Base-by-base conservation (phyloP, 2,329 filamentous ascomycete species). In the Capronia epimyces region DNA sequence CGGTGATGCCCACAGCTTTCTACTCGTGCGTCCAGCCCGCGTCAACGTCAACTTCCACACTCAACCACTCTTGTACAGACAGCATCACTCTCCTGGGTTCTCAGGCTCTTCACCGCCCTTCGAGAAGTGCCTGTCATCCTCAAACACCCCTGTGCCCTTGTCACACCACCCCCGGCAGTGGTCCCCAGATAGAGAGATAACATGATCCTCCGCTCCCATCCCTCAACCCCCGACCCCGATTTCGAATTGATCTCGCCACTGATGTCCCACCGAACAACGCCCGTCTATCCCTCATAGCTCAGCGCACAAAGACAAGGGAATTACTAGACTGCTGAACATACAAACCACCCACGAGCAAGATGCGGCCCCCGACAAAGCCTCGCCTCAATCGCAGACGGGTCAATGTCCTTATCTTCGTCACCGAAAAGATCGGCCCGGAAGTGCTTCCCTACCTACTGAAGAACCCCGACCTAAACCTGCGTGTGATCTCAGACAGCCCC, bases 341-440 rank as follows among this genome's bases (percentile, higher is more conserved):
- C 24, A 22, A 10, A 42, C 18, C 39, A 42, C 18, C 6, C 18
- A 21, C 15, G 18, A 20, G n/a, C 24, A 43, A 12, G n/a, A 55
- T 55, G 53, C 49, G 32, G 37, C 22, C 43, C 20, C 16, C 44
- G 9, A 16, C 44, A 20, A 43, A 25, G 41, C 27, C 51, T 31
- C 51, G 51, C 27, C 24, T 47, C 21, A 43, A 27, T 21, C 53
- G 58, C 21, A 49, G 57, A 36, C 56, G 54, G 43, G 54, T 61
- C 46, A 61, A 61, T 43, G 44, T 51, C 13, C 53, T 61, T 8
- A 51, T 58, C 25, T 61, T 49, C 44, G 32, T 60, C 34, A 61
- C 55, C 12, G 46, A 50, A 22, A 59, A 56, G 43, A 57, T 61
- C n/a, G 59, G 59, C 3, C 59, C 59, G n/a, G 53, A 61, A 36